These are phyloP conservation scores for Phialocephala sp. DNA, from an alignment of 2,329 filamentous ascomycete genomes.

Conservation along the genomic window DNA sequence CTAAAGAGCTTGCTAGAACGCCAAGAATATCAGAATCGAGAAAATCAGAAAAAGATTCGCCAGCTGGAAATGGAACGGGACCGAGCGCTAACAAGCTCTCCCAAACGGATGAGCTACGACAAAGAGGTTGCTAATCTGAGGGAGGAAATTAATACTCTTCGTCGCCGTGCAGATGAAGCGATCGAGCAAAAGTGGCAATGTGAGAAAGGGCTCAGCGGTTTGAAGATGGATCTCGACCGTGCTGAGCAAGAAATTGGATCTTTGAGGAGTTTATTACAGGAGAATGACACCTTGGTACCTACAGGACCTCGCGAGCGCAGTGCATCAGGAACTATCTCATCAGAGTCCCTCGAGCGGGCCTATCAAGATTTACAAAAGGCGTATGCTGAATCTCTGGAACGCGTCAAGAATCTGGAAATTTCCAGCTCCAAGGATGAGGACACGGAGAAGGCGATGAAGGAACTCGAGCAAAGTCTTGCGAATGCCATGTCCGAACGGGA, in stretches of 20 bases:
- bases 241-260: conserved; percentile 90
- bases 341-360: conserved; percentile 73
- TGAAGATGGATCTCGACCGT: conserved; percentile 96
- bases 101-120: conserved; percentile 80
- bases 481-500: conserved; percentile 75
- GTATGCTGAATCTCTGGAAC: conserved; percentile 69
- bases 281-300: conserved; percentile 81
- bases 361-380: conserved; percentile 78
- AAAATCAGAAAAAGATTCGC: conserved; percentile 81
- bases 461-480: conserved; percentile 71
- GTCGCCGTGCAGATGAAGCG: conserved; percentile 89
- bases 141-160: conserved; percentile 82
- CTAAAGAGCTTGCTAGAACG: conserved; percentile 84
- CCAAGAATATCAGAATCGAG: conserved; percentile 82
- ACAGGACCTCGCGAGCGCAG: conserved; percentile 56
- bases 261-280: conserved; percentile 77
- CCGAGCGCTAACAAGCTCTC: conserved; percentile 70
- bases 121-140: conserved; percentile 80
- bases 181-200: conserved; percentile 96
- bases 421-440: conserved; percentile 59
- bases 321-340: conserved; percentile 60
- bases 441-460: conserved; percentile 65
- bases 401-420: conserved; percentile 68
- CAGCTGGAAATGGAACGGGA: conserved; percentile 80
- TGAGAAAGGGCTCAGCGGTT: conserved; percentile 83